Evolutionary conservation across 2,329 filamentous ascomycete species (phyloP).

Genomic region (Ophiostoma montium): DNA sequence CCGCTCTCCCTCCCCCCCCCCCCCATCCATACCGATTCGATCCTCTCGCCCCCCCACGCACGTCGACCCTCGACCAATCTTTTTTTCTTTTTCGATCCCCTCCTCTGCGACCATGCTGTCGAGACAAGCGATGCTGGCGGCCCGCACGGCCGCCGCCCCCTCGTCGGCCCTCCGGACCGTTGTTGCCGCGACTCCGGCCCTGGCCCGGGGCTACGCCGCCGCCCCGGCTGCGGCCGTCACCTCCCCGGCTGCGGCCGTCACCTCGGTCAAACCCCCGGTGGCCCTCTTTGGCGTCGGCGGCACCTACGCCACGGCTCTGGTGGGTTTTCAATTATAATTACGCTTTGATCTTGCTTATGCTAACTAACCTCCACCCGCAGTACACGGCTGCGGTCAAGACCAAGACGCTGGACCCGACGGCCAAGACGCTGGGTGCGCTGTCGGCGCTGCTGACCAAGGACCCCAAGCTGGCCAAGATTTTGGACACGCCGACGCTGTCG

Average conservation of each 20-base stretch:
- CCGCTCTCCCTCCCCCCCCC: slow-evolving; percentile 15
- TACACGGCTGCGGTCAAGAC: slow-evolving; percentile 93
- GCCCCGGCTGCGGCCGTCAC: slow-evolving; percentile 55
- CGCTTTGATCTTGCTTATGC: background rate
- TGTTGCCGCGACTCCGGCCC: slow-evolving; percentile 50
- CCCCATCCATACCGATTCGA: slow-evolving; percentile 6
- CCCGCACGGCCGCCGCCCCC: slow-evolving; percentile 40
- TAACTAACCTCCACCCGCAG: slow-evolving; percentile 34
- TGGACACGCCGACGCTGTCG: slow-evolving; percentile 67
- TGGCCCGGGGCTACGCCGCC: slow-evolving; percentile 73
- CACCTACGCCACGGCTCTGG: slow-evolving; percentile 96
- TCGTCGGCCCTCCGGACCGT: slow-evolving; percentile 35
- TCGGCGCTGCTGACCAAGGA: slow-evolving; percentile 64
- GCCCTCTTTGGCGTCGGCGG: slow-evolving; percentile 92
- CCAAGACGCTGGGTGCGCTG: slow-evolving; percentile 64
- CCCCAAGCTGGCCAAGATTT: slow-evolving; percentile 61
- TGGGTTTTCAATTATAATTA: slow-evolving; percentile 35
- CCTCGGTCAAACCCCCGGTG: slow-evolving; percentile 69
- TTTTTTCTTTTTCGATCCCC: background rate
- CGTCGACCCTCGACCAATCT: background rate
- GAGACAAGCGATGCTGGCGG: slow-evolving; percentile 38
- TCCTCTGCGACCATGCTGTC: slow-evolving; percentile 37
- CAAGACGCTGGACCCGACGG: slow-evolving; percentile 68
- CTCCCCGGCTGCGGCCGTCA: too few species aligned
- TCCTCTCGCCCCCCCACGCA: background rate